Evolutionary conservation across 768 basidiomycete species (phyloP).

Genomic region (Daedaleopsis nitida): DNA sequence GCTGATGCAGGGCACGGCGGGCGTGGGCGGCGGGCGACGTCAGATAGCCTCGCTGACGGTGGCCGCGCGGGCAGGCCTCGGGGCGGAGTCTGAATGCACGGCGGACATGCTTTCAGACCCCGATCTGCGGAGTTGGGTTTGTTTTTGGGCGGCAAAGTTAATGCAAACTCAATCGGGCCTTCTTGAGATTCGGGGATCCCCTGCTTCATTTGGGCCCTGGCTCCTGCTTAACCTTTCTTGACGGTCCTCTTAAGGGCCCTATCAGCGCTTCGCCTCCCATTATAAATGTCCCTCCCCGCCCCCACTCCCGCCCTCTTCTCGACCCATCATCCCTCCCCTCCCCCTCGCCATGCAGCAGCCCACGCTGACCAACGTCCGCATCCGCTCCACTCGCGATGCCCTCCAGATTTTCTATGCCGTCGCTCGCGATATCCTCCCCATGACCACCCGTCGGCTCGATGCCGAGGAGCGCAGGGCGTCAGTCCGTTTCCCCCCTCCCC

Average conservation of each 20-base stretch:
- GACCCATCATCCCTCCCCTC: slow-evolving; percentile 26
- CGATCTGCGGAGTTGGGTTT: slow-evolving; percentile 27
- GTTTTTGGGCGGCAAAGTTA: slow-evolving; percentile 48
- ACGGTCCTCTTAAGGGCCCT: background rate
- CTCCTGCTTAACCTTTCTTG: slow-evolving; percentile 17
- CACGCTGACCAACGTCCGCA: slow-evolving; percentile 73
- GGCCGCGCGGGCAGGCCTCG: background rate
- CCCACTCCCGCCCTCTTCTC: slow-evolving; percentile 21
- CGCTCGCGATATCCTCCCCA: slow-evolving; percentile 63
- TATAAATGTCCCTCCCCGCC: slow-evolving; percentile 32
- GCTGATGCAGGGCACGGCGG: background rate
- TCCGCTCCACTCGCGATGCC: slow-evolving; percentile 80
- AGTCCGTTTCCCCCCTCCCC: background rate
- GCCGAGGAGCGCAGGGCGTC: slow-evolving; percentile 66
- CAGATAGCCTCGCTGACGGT: background rate
- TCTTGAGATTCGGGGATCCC: slow-evolving; percentile 35
- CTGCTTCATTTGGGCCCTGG: slow-evolving; percentile 20
- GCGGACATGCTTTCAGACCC: slow-evolving; percentile 16
- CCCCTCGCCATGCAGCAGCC: slow-evolving; percentile 64
- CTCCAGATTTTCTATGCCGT: slow-evolving; percentile 81
- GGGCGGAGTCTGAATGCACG: slow-evolving; percentile 1
- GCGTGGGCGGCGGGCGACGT: background rate
- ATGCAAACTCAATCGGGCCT: slow-evolving; percentile 56
- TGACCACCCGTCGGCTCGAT: slow-evolving; percentile 81
- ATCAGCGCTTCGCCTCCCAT: slow-evolving; percentile 9